phyloP scores from a whole-genome alignment of 345 rosid genomes.

The Ceriops zippeliana region DNA sequence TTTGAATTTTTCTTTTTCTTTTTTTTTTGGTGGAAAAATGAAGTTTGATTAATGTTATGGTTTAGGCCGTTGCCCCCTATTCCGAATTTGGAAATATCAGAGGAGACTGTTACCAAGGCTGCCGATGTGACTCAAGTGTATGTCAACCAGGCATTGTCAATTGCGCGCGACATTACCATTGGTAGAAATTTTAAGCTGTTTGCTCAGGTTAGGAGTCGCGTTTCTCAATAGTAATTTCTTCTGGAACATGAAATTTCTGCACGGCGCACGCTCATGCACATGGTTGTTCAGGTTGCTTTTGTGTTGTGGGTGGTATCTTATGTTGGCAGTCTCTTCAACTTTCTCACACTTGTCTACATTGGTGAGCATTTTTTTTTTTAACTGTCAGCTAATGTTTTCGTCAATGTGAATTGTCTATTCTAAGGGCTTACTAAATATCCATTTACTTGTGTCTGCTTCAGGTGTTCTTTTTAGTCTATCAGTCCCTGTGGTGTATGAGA shows the following conservation, averaged over 20 bases:
- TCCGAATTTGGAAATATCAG: constrained; percentile 83
- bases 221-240: neutral
- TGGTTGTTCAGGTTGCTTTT: constrained; percentile 50
- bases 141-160: constrained; percentile 50
- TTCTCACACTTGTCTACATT: constrained; percentile 68
- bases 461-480: constrained; percentile 70
- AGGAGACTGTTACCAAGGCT: constrained; percentile 46
- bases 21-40: neutral
- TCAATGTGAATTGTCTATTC: neutral
- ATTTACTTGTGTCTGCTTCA: constrained; percentile 21
- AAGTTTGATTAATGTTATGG: constrained; percentile 2
- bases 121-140: constrained; percentile 51
- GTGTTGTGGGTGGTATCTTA: constrained; percentile 55
- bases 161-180: constrained; percentile 69
- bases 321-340: constrained; percentile 65
- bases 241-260: neutral
- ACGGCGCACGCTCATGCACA: neutral
- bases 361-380: constrained; percentile 51
- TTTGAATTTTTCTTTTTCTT: neutral
- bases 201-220: constrained; percentile 45
- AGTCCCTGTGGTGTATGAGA: constrained; percentile 64
- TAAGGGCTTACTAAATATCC: neutral
- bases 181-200: constrained; percentile 58
- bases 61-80: constrained; percentile 89
- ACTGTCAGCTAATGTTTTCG: neutral